phyloP scores from a whole-genome alignment of 176 grass and related monocot genomes.

The Pontederia paniculata region DNA sequence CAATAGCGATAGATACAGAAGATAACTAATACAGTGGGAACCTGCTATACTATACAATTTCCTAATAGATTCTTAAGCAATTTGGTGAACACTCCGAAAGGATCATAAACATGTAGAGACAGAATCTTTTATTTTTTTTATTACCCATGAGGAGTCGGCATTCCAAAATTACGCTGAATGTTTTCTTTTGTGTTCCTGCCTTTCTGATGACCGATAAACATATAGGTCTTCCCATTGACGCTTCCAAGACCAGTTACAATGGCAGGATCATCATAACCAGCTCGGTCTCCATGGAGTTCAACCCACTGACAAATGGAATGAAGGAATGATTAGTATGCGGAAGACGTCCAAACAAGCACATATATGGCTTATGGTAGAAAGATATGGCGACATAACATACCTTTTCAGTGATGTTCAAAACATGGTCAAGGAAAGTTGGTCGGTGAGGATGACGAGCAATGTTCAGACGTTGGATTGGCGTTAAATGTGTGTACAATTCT shows the following conservation, averaged over 20 bases:
- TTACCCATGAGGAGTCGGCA: slow-evolving; percentile 38
- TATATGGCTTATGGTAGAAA: not conserved
- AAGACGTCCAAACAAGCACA: not conserved
- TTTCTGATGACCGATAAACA: slow-evolving; percentile 40
- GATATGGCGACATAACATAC: slow-evolving; percentile 7
- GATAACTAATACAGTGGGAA: too few species aligned
- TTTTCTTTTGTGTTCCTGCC: slow-evolving; percentile 38
- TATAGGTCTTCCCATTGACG: slow-evolving; percentile 27
- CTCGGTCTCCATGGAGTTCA: slow-evolving; percentile 35
- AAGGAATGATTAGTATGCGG: not conserved
- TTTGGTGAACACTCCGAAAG: too few species aligned
- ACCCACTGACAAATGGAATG: slow-evolving; percentile 24
- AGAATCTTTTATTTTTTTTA: not conserved
- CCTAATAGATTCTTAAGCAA: too few species aligned
- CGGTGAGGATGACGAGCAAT: slow-evolving; percentile 33
- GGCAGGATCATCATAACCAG: slow-evolving; percentile 33
- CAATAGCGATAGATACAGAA: too few species aligned
- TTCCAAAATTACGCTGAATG: slow-evolving; percentile 37
- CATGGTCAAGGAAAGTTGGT: slow-evolving; percentile 37
- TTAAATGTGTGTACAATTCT: slow-evolving; percentile 20
- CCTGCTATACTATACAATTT: too few species aligned
- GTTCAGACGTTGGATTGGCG: slow-evolving; percentile 26
- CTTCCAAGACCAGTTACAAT: slow-evolving; percentile 26
- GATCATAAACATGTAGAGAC: not conserved
- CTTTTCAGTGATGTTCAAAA: slow-evolving; percentile 32